A percentile compares a stretch with the other conserved stretches of the same genome.
Evolutionary conservation across 805 yeast genomes (phyloP).

Genomic region (Scheffersomyces lignosus): DNA sequence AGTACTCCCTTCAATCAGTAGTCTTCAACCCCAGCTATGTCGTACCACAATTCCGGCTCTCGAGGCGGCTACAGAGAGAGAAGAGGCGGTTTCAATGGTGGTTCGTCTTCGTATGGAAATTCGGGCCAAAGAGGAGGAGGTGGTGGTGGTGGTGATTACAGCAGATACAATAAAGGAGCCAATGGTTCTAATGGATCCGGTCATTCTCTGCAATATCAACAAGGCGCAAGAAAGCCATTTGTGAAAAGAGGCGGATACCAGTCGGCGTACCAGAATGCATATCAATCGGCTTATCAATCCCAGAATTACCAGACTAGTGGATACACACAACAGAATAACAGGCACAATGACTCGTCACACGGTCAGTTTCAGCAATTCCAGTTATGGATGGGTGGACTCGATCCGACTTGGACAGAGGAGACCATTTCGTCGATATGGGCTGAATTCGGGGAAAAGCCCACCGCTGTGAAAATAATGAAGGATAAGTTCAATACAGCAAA

Average conservation of each 20-base stretch:
- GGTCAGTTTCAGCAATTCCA: too few relatives aligned
- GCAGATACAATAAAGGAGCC: neutral
- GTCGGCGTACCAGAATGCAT: neutral
- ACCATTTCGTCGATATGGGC: conserved; percentile 70
- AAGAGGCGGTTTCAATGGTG: conserved; percentile 5
- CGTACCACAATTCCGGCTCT: conserved; percentile 8
- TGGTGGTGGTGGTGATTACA: neutral
- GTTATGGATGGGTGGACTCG: conserved; percentile 91
- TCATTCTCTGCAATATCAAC: conserved; percentile 1
- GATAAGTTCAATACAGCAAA: conserved; percentile 52
- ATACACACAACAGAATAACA: neutral
- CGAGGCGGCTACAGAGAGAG: conserved; percentile 5
- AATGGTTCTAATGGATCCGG: neutral
- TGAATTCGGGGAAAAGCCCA: conserved; percentile 60
- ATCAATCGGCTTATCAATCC: neutral
- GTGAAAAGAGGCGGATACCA: neutral
- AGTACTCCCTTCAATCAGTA: too few relatives aligned
- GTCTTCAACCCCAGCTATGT: too few relatives aligned
- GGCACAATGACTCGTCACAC: neutral
- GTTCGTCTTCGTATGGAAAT: conserved; percentile 1
- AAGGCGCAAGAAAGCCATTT: neutral
- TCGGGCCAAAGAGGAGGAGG: neutral
- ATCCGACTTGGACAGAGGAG: conserved; percentile 78
- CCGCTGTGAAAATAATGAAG: conserved; percentile 65
- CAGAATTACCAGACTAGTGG: neutral